Evolutionary conservation across 1,139 yeast genomes (phyloP), one percentile per base, ranked within the genome.

Genomic region (Nadsonia commutata): DNA sequence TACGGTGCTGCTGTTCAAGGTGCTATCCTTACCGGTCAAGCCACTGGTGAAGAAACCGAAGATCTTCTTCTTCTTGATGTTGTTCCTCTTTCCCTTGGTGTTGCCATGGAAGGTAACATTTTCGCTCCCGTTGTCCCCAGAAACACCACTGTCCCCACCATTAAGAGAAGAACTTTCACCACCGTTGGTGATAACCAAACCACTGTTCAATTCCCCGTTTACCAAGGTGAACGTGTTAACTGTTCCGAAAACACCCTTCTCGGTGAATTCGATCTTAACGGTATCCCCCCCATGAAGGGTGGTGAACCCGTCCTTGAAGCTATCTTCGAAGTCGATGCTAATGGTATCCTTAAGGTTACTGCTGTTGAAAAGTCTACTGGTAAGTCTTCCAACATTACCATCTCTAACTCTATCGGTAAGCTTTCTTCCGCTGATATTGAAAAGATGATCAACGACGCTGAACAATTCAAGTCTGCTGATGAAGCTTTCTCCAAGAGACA

Each of bases 191-290:
- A 90, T 80, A 90, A 85, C 80, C 98, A 90, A 76, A 88, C 97
- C 68, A 85, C 95, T 60, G 98, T 90, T 60, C 94, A 85, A 71
- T 88, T 90, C 95, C 98, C 96, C 71, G 97, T 90, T 54, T 90
- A 88, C 88, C 97, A 90, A 75, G 98, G 98, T 81, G 98, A 90
- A 77, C 95, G 98, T 79, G 95, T 86, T 66, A 90, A 88, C 94
- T 88, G 97, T 79, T 68, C 85, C 59, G 97, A 90, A 76, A 90
- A 90, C 94, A 86, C 96, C 66, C 80, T 88, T 67, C 83, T 90
- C 69, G 98, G 98, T 78, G 96, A 90, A 76, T 90, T 90, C 72
- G 97, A 90, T 80, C 83, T 90, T 70, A 85, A 84, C 78, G 90
- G 90, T 73, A 85, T 90, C 62, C 98, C 98, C 68, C 97, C 97